These are phyloP conservation scores for Phytophthora citrophthora DNA, from an alignment of 352 stramenopile species.

Conservation along the genomic window DNA sequence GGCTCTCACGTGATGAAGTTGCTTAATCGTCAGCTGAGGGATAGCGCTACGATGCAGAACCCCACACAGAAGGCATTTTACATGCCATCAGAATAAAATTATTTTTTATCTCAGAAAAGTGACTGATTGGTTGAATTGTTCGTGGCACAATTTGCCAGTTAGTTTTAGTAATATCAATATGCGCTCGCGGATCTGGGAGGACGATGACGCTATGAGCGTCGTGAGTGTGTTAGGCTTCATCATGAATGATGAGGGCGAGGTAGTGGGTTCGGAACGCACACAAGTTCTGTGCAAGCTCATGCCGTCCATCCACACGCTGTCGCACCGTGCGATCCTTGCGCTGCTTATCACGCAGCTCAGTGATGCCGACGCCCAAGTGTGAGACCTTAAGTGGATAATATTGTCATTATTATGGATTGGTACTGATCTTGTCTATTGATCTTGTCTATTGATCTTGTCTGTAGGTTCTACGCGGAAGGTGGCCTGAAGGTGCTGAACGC, in stretches of 20 bases:
- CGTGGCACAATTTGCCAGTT: background rate
- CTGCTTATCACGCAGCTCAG: conserved; percentile 76
- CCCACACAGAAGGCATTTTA: background rate
- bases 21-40: conserved; percentile 69
- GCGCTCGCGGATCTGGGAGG: conserved; percentile 80
- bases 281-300: conserved; percentile 85
- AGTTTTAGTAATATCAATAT: conserved; percentile 29
- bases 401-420: background rate
- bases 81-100: too few relatives aligned
- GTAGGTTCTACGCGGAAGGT: conserved; percentile 74
- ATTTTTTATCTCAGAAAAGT: too few relatives aligned
- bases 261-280: conserved; percentile 74
- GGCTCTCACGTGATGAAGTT: conserved; percentile 75
- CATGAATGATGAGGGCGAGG: conserved; percentile 83
- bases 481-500: conserved; percentile 79
- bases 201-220: conserved; percentile 77
- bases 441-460: background rate
- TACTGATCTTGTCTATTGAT: background rate
- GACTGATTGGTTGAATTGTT: conserved; percentile 21
- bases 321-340: conserved; percentile 78
- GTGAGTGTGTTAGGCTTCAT: conserved; percentile 84
- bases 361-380: conserved; percentile 77
- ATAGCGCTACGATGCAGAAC: conserved; percentile 54
- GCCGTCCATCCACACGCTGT: conserved; percentile 82
- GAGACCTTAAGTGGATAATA: background rate